A percentile compares a stretch with the other conserved stretches of the same genome.
These are phyloP conservation scores for Candida parachauliodes DNA, from an alignment of 805 yeast genomes.

Conservation along the genomic window DNA sequence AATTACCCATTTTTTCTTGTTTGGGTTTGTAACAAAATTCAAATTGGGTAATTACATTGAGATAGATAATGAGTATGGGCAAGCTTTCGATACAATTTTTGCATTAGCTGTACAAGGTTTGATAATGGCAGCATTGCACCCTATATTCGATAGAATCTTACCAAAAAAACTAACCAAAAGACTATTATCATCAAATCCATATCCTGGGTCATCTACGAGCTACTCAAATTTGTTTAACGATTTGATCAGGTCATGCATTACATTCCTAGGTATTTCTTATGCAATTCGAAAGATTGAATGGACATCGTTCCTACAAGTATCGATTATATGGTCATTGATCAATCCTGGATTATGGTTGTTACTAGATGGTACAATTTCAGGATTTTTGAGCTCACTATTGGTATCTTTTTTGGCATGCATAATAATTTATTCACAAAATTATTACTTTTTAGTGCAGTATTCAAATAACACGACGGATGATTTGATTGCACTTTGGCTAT, in stretches of 20 bases:
- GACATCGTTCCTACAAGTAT: slow-evolving; percentile 62
- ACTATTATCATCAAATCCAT: slow-evolving; percentile 37
- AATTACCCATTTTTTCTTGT: slow-evolving; percentile 27
- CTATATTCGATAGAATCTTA: slow-evolving; percentile 35
- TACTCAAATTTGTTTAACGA: slow-evolving; percentile 33
- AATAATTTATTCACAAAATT: slow-evolving; percentile 27
- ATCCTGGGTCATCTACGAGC: slow-evolving; percentile 21
- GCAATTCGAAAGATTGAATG: slow-evolving; percentile 69
- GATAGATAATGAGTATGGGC: slow-evolving; percentile 8
- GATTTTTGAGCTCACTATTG: slow-evolving; percentile 40
- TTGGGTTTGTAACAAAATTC: slow-evolving; percentile 22
- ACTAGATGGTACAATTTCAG: slow-evolving; percentile 56
- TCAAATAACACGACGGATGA: slow-evolving; percentile 18
- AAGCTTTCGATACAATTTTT: slow-evolving; percentile 15
- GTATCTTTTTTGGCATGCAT: slow-evolving; percentile 30
- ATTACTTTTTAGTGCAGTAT: slow-evolving; percentile 16
- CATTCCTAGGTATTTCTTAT: slow-evolving; percentile 67
- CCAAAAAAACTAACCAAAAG: slow-evolving; percentile 28
- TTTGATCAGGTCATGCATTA: slow-evolving; percentile 44
- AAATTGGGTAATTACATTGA: slow-evolving; percentile 15
- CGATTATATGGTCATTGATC: slow-evolving; percentile 57
- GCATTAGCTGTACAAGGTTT: slow-evolving; percentile 50
- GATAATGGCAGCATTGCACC: slow-evolving; percentile 53
- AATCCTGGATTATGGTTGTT: slow-evolving; percentile 66
- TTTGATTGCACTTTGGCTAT: slow-evolving; percentile 43